Evolutionary conservation across 495 filamentous ascomycete genomes (phyloP).

Genomic region (Echria macrotheca): DNA sequence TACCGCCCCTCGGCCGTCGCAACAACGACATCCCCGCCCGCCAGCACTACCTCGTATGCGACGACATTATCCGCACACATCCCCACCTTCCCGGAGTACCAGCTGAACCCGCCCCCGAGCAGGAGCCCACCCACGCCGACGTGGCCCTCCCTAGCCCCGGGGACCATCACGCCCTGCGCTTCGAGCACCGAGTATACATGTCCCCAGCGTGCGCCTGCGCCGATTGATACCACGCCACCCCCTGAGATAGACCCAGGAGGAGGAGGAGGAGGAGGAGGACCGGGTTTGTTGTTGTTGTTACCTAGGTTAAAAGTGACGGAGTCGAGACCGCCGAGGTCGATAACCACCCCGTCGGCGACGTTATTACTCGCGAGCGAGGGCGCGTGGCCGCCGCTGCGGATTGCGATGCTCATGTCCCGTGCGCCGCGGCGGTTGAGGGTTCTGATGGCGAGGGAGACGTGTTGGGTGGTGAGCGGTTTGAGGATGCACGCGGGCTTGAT

Average conservation of each 20-base stretch:
- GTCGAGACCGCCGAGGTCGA: conserved; percentile 47
- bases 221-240: conserved; percentile 19
- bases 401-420: conserved; percentile 30
- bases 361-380: conserved; percentile 31
- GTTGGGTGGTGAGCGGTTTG: background rate
- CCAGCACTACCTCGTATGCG: conserved; percentile 44
- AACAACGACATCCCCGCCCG: conserved; percentile 27
- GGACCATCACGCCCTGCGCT: conserved; percentile 25
- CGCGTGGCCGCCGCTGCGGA: conserved; percentile 46
- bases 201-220: conserved; percentile 41
- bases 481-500: conserved; percentile 1
- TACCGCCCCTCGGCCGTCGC: conserved; percentile 24
- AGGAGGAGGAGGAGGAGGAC: too few relatives aligned
- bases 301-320: conserved; percentile 1
- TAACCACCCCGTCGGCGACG: conserved; percentile 43
- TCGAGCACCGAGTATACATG: conserved; percentile 39
- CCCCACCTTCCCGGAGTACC: conserved; percentile 40
- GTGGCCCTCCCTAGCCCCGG: conserved; percentile 42
- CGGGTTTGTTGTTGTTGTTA: too few relatives aligned
- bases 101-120: conserved; percentile 47
- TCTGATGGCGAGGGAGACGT: background rate
- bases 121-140: conserved; percentile 51
- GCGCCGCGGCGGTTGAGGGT: background rate
- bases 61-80: conserved; percentile 44
- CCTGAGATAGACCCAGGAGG: too few relatives aligned